phyloP scores from a whole-genome alignment of 2,329 filamentous ascomycete species.

The Ophidiomyces ophidiicola region DNA sequence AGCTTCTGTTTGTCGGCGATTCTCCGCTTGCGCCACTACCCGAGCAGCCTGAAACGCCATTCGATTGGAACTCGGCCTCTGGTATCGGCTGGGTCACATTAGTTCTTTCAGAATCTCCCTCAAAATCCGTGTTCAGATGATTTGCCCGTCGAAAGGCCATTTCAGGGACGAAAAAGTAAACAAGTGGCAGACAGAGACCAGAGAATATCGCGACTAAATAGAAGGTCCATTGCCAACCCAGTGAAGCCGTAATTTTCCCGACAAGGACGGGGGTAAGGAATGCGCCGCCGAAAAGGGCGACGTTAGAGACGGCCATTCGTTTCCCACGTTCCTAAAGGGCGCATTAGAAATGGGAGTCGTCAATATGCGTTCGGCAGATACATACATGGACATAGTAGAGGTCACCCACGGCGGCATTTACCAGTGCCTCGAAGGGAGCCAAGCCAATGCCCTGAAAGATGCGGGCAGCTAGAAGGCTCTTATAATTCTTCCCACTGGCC shows the following conservation, averaged over 20 bases:
- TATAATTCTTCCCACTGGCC: conserved; percentile 53
- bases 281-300: conserved; percentile 57
- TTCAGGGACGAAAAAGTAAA: conserved; percentile 74
- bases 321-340: conserved; percentile 57
- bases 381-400: conserved; percentile 76
- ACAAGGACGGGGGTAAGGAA: conserved; percentile 81
- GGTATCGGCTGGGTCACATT: conserved; percentile 11
- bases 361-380: conserved; percentile 9
- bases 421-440: conserved; percentile 78
- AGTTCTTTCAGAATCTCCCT: conserved; percentile 25
- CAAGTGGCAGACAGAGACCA: conserved; percentile 53
- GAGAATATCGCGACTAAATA: conserved; percentile 79
- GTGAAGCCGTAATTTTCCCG: conserved; percentile 63
- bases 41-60: background rate
- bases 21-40: background rate
- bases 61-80: background rate
- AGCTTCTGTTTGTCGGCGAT: conserved; percentile 5
- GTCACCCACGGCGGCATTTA: conserved; percentile 82
- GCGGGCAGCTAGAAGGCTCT: conserved; percentile 61
- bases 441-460: conserved; percentile 77
- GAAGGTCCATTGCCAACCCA: conserved; percentile 83
- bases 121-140: conserved; percentile 57
- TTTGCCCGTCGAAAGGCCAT: conserved; percentile 61
- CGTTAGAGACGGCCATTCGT: conserved; percentile 71
- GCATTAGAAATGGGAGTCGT: too few species aligned